A percentile compares a stretch with the other conserved stretches of the same genome.
phyloP scores from a whole-genome alignment of 345 rosid species.

The Eucalyptus marginata region DNA sequence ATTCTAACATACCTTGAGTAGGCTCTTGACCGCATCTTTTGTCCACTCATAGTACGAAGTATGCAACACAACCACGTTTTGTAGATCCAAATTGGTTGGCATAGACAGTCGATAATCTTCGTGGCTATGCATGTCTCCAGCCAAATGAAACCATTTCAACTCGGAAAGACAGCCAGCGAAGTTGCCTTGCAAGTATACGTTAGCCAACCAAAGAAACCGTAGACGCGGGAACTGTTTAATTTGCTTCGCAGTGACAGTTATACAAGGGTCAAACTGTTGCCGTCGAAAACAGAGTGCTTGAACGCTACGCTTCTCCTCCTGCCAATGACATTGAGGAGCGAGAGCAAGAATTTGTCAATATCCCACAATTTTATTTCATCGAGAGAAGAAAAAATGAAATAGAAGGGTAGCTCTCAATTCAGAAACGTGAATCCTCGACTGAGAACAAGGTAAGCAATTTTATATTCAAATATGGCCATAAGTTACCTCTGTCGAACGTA shows the following conservation, averaged over 20 bases:
- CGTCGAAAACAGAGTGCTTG: not conserved
- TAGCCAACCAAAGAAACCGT: accelerated
- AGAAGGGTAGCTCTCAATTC: too few relatives aligned
- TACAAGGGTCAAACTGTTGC: too few relatives aligned
- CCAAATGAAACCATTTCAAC: not conserved
- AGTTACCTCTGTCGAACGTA: not conserved
- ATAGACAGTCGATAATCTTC: too few relatives aligned
- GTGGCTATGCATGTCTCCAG: too few relatives aligned
- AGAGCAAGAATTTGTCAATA: not conserved
- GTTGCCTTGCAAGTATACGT: not conserved
- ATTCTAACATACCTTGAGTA: not conserved
- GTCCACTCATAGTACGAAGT: accelerated
- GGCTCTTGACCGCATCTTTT: not conserved
- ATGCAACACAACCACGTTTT: not conserved
- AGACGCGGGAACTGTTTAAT: not conserved
- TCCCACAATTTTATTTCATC: not conserved
- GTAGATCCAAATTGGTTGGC: not conserved
- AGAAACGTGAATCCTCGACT: not conserved
- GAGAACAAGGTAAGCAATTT: not conserved
- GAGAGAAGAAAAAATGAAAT: not conserved
- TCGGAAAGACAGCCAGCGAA: not conserved
- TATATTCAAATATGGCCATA: not conserved
- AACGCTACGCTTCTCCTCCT: accelerated
- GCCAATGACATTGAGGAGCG: not conserved
- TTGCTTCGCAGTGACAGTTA: not conserved